Evolutionary conservation across 768 basidiomycete genomes (phyloP).

Genomic region (Suillus ampliporus): DNA sequence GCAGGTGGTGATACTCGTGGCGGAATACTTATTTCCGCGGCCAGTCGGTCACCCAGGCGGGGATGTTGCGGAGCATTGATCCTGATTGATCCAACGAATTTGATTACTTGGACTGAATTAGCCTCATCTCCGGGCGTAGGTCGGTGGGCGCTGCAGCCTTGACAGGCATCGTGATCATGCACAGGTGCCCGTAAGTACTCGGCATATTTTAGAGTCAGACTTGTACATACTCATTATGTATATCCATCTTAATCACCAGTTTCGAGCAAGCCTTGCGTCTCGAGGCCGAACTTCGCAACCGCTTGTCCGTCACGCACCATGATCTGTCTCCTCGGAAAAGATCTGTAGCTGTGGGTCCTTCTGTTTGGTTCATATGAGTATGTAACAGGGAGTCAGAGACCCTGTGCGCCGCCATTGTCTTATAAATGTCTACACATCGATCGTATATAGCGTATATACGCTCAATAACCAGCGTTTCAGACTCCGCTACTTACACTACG

Average conservation of each 20-base stretch:
- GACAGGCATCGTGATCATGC: neutral
- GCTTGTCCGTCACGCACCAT: neutral
- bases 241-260: neutral
- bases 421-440: no score
- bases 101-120: neutral
- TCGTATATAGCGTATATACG: no score
- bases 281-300: neutral
- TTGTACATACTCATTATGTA: constrained; percentile 6
- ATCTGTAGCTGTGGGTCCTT: neutral
- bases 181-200: neutral
- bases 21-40: constrained; percentile 15
- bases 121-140: neutral
- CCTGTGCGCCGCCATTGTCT: neutral
- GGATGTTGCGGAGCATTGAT: neutral
- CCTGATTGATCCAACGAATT: neutral
- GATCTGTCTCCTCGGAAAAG: neutral
- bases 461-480: no score
- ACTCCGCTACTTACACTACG: no score
- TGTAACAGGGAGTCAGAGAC: neutral
- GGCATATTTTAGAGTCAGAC: neutral
- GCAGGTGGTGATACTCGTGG: neutral
- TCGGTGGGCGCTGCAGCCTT: neutral
- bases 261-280: neutral
- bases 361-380: no score
- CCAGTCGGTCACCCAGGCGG: neutral